These are phyloP conservation scores for Centaurea solstitialis DNA, from an alignment of 129 eudicot species.

Conservation along the genomic window DNA sequence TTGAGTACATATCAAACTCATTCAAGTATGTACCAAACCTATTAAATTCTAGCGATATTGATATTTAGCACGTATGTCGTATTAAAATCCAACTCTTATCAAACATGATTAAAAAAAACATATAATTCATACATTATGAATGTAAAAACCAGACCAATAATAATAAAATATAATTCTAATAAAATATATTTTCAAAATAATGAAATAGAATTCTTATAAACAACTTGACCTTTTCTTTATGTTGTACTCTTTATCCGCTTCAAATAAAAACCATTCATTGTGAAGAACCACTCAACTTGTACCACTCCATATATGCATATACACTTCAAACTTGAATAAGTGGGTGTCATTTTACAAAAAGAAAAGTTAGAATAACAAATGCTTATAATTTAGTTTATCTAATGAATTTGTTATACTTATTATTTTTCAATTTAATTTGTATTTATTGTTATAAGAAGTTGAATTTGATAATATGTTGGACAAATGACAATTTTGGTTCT, in stretches of 20 bases:
- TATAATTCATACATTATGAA: not conserved
- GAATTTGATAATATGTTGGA: no score
- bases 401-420: no score
- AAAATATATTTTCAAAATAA: not conserved
- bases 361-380: no score
- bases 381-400: not conserved
- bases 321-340: not conserved
- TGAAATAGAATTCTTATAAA: not conserved
- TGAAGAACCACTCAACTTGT: not conserved
- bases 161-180: not conserved
- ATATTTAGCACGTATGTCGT: no score
- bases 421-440: no score
- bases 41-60: not conserved
- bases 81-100: not conserved
- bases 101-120: not conserved
- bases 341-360: not conserved
- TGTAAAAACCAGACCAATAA: not conserved
- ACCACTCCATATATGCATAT: not conserved
- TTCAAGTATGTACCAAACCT: not conserved
- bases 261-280: not conserved
- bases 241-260: not conserved
- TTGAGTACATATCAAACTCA: not conserved
- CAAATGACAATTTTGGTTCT: no score
- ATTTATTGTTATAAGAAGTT: no score
- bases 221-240: not conserved